phyloP scores from a whole-genome alignment of 352 stramenopile genomes.

The Globisporangium yorkense region DNA sequence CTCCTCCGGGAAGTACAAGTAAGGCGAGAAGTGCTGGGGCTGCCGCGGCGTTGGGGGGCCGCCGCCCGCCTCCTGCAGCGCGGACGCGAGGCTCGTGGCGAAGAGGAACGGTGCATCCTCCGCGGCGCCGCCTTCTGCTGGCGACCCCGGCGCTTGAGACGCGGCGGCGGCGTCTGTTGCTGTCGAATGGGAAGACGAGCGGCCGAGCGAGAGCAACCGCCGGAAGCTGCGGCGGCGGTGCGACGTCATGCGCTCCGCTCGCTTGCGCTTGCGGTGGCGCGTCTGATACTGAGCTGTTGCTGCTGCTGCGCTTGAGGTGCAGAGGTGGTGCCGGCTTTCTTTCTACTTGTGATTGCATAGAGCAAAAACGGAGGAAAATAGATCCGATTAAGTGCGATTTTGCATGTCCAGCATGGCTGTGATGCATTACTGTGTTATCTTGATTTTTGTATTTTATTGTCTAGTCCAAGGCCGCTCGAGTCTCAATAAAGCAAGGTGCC shows the following conservation, averaged over 20 bases:
- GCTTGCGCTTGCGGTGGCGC: background rate
- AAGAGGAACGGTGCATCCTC: constrained; percentile 11
- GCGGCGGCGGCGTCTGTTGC: background rate
- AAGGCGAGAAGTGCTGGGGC: constrained; percentile 12
- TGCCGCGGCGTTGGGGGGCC: background rate
- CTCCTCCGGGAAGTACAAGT: constrained; percentile 12
- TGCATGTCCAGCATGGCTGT: no score
- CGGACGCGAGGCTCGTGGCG: constrained; percentile 11
- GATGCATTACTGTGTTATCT: no score
- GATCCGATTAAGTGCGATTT: no score
- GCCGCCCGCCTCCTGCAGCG: constrained; percentile 3
- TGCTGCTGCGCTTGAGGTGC: no score
- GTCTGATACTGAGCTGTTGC: background rate
- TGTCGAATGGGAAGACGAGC: background rate
- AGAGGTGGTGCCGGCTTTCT: background rate
- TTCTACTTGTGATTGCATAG: no score
- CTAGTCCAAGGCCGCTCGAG: no score
- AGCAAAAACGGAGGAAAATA: no score
- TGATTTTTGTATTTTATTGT: no score
- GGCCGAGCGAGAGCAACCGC: constrained; percentile 12
- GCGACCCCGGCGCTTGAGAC: background rate
- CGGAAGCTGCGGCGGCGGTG: background rate
- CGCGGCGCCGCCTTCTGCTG: background rate
- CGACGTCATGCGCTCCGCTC: background rate
- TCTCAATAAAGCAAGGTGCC: no score